A percentile compares a stretch with the other conserved stretches of the same genome.
phyloP scores from a whole-genome alignment of 495 filamentous ascomycete genomes.

The Aspergillus avenaceus region DNA sequence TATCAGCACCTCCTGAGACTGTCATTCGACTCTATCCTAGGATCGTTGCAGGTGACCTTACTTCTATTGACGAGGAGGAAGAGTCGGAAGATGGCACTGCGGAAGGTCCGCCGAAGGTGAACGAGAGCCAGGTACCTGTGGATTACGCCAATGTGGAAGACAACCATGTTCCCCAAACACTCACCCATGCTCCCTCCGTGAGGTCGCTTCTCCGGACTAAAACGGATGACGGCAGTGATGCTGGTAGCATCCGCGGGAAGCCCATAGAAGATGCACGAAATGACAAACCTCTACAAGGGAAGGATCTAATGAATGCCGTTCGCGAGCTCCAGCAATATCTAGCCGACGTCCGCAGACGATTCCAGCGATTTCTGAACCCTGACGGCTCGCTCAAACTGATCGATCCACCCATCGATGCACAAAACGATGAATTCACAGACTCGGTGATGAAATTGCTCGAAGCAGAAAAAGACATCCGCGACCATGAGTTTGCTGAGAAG shows the following conservation, averaged over 20 bases:
- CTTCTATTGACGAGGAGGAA: slow-evolving; percentile 45
- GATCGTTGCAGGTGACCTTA: slow-evolving; percentile 77
- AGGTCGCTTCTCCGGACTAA: slow-evolving; percentile 47
- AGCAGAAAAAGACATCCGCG: slow-evolving; percentile 39
- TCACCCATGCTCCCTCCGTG: slow-evolving; percentile 51
- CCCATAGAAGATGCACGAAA: slow-evolving; percentile 13
- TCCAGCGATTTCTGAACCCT: slow-evolving; percentile 77
- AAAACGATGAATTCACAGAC: slow-evolving; percentile 44
- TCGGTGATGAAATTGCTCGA: slow-evolving; percentile 42
- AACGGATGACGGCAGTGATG: slow-evolving; percentile 40
- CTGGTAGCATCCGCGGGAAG: slow-evolving; percentile 42
- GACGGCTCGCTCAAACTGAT: slow-evolving; percentile 66
- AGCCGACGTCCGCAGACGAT: slow-evolving; percentile 72
- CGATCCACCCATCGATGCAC: slow-evolving; percentile 46
- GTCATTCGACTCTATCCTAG: slow-evolving; percentile 83
- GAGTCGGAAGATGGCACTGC: slow-evolving; percentile 41
- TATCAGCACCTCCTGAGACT: slow-evolving; percentile 82
- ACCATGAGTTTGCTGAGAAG: slow-evolving; percentile 63
- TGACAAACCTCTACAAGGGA: slow-evolving; percentile 56
- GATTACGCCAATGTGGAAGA: slow-evolving; percentile 26
- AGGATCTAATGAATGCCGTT: slow-evolving; percentile 75
- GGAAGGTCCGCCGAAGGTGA: slow-evolving; percentile 18
- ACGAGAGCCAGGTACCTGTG: slow-evolving; percentile 20
- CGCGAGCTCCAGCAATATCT: slow-evolving; percentile 80
- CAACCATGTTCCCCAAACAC: slow-evolving; percentile 10